Evolutionary conservation across 2,329 filamentous ascomycete species (phyloP).

Genomic region (Botryosphaeria dothidea): DNA sequence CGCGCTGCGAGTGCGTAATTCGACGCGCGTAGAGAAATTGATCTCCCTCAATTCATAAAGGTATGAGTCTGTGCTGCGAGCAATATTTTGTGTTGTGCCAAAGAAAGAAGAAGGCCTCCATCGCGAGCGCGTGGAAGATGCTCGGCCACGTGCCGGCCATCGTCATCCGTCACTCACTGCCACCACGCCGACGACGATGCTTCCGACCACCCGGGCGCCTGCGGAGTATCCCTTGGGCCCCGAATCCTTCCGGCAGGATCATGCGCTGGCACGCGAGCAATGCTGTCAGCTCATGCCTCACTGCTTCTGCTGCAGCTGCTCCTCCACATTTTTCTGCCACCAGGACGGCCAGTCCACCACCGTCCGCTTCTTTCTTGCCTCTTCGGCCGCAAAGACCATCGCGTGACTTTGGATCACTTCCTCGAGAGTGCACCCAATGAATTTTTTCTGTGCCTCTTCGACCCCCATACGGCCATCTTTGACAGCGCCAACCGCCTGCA

Average conservation of each 20-base stretch:
- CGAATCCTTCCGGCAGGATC: not conserved
- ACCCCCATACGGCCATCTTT: slow-evolving; percentile 69
- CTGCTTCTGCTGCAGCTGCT: not conserved
- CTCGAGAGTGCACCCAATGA: slow-evolving; percentile 80
- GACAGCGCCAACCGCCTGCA: slow-evolving; percentile 77
- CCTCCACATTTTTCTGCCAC: slow-evolving; percentile 57
- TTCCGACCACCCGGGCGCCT: slow-evolving; percentile 1
- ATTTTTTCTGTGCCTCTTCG: slow-evolving; percentile 69
- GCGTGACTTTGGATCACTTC: slow-evolving; percentile 89
- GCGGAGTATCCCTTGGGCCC: not conserved
- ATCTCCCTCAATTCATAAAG: not conserved
- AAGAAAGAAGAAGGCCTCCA: not conserved
- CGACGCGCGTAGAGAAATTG: slow-evolving; percentile 3
- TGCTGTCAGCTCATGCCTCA: not conserved
- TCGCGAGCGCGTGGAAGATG: not conserved
- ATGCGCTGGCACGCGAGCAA: not conserved
- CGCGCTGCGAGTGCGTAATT: not conserved
- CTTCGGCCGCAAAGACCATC: slow-evolving; percentile 91
- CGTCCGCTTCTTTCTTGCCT: slow-evolving; percentile 69
- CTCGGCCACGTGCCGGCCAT: not conserved
- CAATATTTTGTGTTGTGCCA: not conserved
- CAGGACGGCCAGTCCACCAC: slow-evolving; percentile 75
- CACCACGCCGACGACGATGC: not conserved
- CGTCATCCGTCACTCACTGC: not conserved
- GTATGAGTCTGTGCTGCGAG: slow-evolving; percentile 7